phyloP scores from a whole-genome alignment of 2,329 filamentous ascomycete genomes.

The Raffaelea albimanens region DNA sequence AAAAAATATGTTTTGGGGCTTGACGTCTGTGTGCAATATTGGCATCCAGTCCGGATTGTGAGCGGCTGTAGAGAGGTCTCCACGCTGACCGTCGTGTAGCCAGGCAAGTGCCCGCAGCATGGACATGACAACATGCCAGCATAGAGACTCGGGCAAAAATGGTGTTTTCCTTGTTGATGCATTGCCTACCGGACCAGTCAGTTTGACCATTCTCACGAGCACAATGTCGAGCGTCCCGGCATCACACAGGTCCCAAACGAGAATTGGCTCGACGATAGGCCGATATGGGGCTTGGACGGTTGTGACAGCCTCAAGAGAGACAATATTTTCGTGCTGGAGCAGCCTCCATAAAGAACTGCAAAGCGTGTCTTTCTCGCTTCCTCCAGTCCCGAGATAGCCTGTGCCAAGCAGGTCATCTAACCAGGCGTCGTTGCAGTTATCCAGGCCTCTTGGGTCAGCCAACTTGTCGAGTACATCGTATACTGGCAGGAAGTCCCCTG shows the following conservation, averaged over 20 bases:
- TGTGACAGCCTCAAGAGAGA: slow-evolving; percentile 28
- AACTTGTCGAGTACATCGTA: too few species aligned
- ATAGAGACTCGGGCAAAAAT: slow-evolving; percentile 41
- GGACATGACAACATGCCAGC: slow-evolving; percentile 44
- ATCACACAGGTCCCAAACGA: slow-evolving; percentile 44
- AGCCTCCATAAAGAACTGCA: background rate
- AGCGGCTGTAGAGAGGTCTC: background rate
- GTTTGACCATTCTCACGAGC: slow-evolving; percentile 15
- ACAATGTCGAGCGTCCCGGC: slow-evolving; percentile 37
- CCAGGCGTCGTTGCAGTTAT: background rate
- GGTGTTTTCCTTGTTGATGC: background rate
- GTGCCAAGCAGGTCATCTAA: background rate
- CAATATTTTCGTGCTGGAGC: slow-evolving; percentile 33
- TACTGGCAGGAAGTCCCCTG: background rate
- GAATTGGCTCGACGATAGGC: slow-evolving; percentile 14
- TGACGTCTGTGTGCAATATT: slow-evolving; percentile 39
- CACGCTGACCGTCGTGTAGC: slow-evolving; percentile 38
- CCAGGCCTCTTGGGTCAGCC: too few species aligned
- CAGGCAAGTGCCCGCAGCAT: slow-evolving; percentile 39
- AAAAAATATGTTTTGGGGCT: slow-evolving; percentile 39
- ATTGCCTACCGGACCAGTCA: slow-evolving; percentile 6
- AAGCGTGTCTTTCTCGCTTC: background rate
- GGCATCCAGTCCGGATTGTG: slow-evolving; percentile 30
- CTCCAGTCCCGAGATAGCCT: background rate
- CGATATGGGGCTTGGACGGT: background rate